Evolutionary conservation across 1,139 yeast genomes (phyloP), one percentile per base, ranked within the genome.

Genomic region (Suhomyces coccinellae): DNA sequence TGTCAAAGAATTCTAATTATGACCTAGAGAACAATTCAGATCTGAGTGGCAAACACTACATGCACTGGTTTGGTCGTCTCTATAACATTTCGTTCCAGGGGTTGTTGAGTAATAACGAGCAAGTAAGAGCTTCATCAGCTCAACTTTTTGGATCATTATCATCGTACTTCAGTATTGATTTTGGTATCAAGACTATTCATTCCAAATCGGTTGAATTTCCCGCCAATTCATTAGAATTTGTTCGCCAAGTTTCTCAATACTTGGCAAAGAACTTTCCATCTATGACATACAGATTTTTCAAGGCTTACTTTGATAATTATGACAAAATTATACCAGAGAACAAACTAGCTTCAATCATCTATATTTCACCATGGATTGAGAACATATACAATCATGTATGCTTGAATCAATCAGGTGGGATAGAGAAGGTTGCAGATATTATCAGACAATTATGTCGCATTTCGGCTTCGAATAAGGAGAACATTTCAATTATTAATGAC

Each of bases 361-460:
- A 82, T 57, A 69, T 84, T 11, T 73, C 88, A 1, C 91, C 95
- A 2, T 89, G 96, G 96, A 73, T 87, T n/a, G 77, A 76, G 30
- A 86, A 88, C 55, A 70, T 87, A 26, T 80, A 83, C 56, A 73
- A 73, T 22, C 65, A 80, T 53, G 82, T 87, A 12, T 83, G 74
- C 55, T 58, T 76, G 36, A 79, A 75, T 54, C 81, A 78, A 27
- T 75, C 74, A 32, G 69, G 66, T 48, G 95, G 95, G 0, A 76
- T 81, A 1, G 85, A 80, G 43, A 71, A 79, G 45, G 77, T 84
- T 3, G 78, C 85, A 0, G 81, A 79, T 38, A 65, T 88, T 10
- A 73, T 88, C 30, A 72, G 93, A 38, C 79, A 79, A 46, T 75
- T 87, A 49, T 80, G 89, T 49, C 72, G 77, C 33, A 71, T 86